A percentile compares a stretch with the other conserved stretches of the same genome.
Conservation (phyloP, 345 rosid genomes). For the Clausena lansium region DNA sequence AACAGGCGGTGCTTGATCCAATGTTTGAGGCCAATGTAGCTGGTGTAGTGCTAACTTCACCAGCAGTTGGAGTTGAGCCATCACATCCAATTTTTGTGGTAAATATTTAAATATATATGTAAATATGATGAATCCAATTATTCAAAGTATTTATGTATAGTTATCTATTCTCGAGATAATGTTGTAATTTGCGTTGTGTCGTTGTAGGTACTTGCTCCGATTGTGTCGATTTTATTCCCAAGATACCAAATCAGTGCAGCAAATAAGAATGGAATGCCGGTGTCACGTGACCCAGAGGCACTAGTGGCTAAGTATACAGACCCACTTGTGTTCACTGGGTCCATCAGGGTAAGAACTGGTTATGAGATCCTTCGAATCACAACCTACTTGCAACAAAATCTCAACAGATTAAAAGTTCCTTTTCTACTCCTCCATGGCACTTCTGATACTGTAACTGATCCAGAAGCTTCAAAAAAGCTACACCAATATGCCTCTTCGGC, state of each 20-base stretch:
- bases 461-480: slow-evolving; percentile 60
- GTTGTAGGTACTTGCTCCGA: slow-evolving; percentile 71
- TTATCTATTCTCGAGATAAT: too few relatives aligned
- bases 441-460: slow-evolving; percentile 79
- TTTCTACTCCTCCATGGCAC: slow-evolving; percentile 90
- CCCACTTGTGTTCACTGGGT: slow-evolving; percentile 86
- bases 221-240: slow-evolving; percentile 67
- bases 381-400: slow-evolving; percentile 61
- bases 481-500: slow-evolving; percentile 68
- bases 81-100: slow-evolving; percentile 81
- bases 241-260: slow-evolving; percentile 73
- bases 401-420: slow-evolving; percentile 59
- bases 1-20: slow-evolving; percentile 70
- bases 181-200: too few relatives aligned
- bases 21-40: slow-evolving; percentile 52
- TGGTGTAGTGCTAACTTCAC: slow-evolving; percentile 84
- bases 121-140: too few relatives aligned
- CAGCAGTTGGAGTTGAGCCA: slow-evolving; percentile 96
- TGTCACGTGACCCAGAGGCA: slow-evolving; percentile 86
- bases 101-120: not conserved
- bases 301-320: slow-evolving; percentile 81
- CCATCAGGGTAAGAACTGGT: slow-evolving; percentile 79
- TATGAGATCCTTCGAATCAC: slow-evolving; percentile 84
- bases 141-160: too few relatives aligned
- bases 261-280: slow-evolving; percentile 80